These are phyloP conservation scores for Tetrapisispora phaffii DNA, from an alignment of 805 yeast genomes.

Conservation along the genomic window DNA sequence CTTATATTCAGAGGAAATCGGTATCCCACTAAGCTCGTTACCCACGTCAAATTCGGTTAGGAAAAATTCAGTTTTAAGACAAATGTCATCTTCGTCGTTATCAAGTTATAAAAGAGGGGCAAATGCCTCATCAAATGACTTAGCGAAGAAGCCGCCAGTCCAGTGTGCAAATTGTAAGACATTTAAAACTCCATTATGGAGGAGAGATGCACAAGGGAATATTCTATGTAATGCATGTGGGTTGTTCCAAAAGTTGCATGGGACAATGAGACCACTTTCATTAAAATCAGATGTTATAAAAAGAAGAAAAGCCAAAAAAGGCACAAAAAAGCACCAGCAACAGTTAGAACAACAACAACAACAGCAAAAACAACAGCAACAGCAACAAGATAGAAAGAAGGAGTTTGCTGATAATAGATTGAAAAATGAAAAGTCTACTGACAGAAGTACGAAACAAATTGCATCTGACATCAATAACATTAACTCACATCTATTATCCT, in stretches of 20 bases:
- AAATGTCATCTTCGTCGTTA: conserved; percentile 23
- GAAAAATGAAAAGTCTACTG: not conserved
- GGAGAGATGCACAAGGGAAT: conserved; percentile 85
- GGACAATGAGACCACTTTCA: conserved; percentile 88
- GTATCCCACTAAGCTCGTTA: conserved; percentile 10
- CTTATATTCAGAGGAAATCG: conserved; percentile 13
- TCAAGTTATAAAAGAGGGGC: conserved; percentile 20
- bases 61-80: conserved; percentile 21
- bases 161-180: conserved; percentile 86
- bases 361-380: conserved; percentile 1
- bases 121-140: conserved; percentile 2
- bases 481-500: not conserved
- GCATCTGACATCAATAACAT: conserved; percentile 4
- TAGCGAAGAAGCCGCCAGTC: conserved; percentile 25
- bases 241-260: conserved; percentile 80
- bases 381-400: conserved; percentile 1
- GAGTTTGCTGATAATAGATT: not conserved
- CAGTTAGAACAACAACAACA: conserved; percentile 4
- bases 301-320: conserved; percentile 56
- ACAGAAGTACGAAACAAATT: not conserved
- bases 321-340: conserved; percentile 34
- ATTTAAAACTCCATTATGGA: conserved; percentile 88
- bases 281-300: conserved; percentile 87
- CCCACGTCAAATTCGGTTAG: conserved; percentile 21
- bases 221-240: conserved; percentile 97